phyloP scores from a whole-genome alignment of 257 asterid genomes.

The Solanum chaucha region DNA sequence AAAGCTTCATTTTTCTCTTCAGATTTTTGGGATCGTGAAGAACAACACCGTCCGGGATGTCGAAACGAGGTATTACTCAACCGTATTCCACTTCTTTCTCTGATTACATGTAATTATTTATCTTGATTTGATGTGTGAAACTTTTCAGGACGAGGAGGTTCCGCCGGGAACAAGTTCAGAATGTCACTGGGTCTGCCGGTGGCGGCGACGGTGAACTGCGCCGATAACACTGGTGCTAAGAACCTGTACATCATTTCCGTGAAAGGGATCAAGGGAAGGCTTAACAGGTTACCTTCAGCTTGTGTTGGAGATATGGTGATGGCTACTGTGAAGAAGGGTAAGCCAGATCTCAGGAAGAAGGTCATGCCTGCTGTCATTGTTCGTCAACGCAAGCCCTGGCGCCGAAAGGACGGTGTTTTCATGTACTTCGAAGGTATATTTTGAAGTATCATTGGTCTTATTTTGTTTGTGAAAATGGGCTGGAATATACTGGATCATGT shows the following conservation, averaged over 20 bases:
- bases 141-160: slow-evolving; percentile 47
- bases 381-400: slow-evolving; percentile 73
- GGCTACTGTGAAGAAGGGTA: slow-evolving; percentile 69
- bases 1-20: not conserved
- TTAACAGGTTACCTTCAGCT: slow-evolving; percentile 55
- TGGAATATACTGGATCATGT: not conserved
- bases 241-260: slow-evolving; percentile 58
- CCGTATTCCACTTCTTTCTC: not conserved
- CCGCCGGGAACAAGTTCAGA: slow-evolving; percentile 59
- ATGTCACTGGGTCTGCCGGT: slow-evolving; percentile 68
- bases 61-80: slow-evolving; percentile 46
- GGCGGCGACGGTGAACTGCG: slow-evolving; percentile 70
- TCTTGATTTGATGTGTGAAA: not conserved
- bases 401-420: slow-evolving; percentile 73
- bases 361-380: slow-evolving; percentile 80
- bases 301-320: slow-evolving; percentile 67
- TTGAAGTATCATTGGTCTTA: rapidly evolving
- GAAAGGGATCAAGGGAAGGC: slow-evolving; percentile 55
- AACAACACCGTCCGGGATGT: slow-evolving; percentile 12
- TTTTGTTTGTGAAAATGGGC: not conserved
- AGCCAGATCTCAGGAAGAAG: slow-evolving; percentile 68
- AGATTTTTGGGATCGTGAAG: not conserved
- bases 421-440: slow-evolving; percentile 51
- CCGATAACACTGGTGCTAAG: slow-evolving; percentile 62
- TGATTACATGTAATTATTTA: not conserved